Conservation (phyloP, 345 rosid species). For the Linum usitatissimum region DNA sequence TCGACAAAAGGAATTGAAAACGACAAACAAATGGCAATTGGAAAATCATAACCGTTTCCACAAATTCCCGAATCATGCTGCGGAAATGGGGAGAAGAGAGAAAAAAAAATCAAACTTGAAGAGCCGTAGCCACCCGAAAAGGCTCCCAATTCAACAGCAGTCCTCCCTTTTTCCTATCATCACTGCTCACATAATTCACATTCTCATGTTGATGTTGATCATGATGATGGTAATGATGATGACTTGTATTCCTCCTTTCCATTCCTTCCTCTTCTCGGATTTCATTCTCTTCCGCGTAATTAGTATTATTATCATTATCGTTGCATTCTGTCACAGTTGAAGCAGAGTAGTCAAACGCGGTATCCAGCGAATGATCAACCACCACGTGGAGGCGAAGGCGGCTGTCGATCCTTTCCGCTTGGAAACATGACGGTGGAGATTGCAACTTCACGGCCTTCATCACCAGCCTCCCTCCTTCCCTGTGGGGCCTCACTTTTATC, state of each 20-base stretch:
- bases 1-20: neutral
- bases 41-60: neutral
- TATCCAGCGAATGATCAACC: neutral
- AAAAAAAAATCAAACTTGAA: neutral
- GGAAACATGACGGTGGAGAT: neutral
- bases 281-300: no score
- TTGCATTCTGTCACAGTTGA: neutral
- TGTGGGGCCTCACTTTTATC: neutral
- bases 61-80: neutral
- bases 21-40: neutral
- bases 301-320: no score
- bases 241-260: no score
- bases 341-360: neutral
- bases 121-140: neutral
- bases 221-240: no score
- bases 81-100: neutral
- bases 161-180: neutral
- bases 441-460: neutral
- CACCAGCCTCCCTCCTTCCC: constrained; percentile 6
- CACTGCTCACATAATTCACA: no score
- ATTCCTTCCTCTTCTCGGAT: no score
- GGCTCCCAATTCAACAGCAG: neutral
- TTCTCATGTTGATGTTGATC: neutral
- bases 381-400: neutral
- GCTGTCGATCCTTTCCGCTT: constrained; percentile 2